A percentile compares a stretch with the other conserved stretches of the same genome.
Conservation (phyloP, 805 yeast genomes). For the Starmerella asiatica region DNA sequence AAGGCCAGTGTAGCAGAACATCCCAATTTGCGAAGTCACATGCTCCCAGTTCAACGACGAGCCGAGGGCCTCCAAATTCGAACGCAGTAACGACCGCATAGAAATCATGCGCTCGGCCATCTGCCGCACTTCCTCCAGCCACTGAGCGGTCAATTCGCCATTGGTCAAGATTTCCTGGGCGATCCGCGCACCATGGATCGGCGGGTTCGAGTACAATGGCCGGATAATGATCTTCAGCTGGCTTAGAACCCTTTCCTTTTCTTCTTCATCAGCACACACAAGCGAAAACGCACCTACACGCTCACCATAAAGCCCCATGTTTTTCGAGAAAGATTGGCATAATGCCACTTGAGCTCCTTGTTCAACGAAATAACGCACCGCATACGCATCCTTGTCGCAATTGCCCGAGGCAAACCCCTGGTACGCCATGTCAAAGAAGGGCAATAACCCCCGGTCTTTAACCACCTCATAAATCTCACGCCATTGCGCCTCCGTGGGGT, state of each 20-base stretch:
- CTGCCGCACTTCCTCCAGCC: conserved; percentile 66
- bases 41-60: conserved; percentile 70
- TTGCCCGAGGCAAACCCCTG: conserved; percentile 95
- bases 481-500: conserved; percentile 76
- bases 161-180: conserved; percentile 63
- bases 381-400: conserved; percentile 69
- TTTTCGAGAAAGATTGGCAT: conserved; percentile 94
- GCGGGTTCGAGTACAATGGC: conserved; percentile 85
- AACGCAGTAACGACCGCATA: conserved; percentile 54
- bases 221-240: conserved; percentile 74
- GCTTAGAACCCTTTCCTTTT: conserved; percentile 37
- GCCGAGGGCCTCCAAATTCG: conserved; percentile 42
- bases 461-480: conserved; percentile 52
- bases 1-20: conserved; percentile 90
- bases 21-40: conserved; percentile 79
- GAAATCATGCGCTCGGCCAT: conserved; percentile 69
- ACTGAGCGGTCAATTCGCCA: conserved; percentile 46
- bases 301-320: conserved; percentile 95
- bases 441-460: conserved; percentile 47
- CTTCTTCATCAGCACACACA: conserved; percentile 36
- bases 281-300: conserved; percentile 85
- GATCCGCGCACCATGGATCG: conserved; percentile 83
- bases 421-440: conserved; percentile 85
- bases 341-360: conserved; percentile 49
- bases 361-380: conserved; percentile 45